A percentile compares a stretch with the other conserved stretches of the same genome.
Conservation (phyloP, 2,329 filamentous ascomycete species). For the Colletotrichum abscissum region DNA sequence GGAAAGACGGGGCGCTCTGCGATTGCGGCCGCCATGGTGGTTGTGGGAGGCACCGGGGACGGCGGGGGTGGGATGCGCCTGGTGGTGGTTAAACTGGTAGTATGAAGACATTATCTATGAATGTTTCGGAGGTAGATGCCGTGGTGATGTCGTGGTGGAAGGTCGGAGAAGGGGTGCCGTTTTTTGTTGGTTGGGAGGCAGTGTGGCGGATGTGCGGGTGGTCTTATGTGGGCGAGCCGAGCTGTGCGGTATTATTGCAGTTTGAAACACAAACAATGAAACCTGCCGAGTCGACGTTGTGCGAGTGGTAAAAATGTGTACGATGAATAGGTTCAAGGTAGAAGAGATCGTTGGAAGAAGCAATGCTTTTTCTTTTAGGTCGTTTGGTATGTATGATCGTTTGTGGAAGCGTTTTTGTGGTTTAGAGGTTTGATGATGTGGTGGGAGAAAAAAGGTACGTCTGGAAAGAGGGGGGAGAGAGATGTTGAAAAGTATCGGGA, state of each 20-base stretch:
- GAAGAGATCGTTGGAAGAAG: neutral
- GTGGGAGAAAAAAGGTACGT: slow-evolving; percentile 13
- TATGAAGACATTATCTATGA: slow-evolving; percentile 69
- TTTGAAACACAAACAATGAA: slow-evolving; percentile 35
- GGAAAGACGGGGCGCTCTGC: slow-evolving; percentile 83
- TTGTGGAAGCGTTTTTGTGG: neutral
- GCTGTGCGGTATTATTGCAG: slow-evolving; percentile 35
- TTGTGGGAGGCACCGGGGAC: slow-evolving; percentile 73
- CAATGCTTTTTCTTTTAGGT: slow-evolving; percentile 9
- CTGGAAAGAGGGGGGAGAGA: slow-evolving; percentile 30
- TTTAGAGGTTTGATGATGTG: slow-evolving; percentile 9
- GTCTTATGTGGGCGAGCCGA: slow-evolving; percentile 33
- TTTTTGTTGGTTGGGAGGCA: slow-evolving; percentile 26
- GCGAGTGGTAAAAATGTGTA: slow-evolving; percentile 7
- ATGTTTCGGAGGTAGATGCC: slow-evolving; percentile 2
- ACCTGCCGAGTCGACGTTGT: slow-evolving; percentile 34
- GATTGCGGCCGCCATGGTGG: slow-evolving; percentile 86
- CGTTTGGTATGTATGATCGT: slow-evolving; percentile 5
- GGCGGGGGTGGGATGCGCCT: slow-evolving; percentile 66
- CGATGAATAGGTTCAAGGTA: neutral
- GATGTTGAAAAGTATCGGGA: slow-evolving; percentile 32
- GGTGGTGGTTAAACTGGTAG: slow-evolving; percentile 71
- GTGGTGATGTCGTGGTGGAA: slow-evolving; percentile 15
- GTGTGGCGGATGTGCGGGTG: slow-evolving; percentile 25
- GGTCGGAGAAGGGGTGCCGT: slow-evolving; percentile 1